phyloP scores from a whole-genome alignment of 2,329 filamentous ascomycete species.

The Dothideomycetes sp. region DNA sequence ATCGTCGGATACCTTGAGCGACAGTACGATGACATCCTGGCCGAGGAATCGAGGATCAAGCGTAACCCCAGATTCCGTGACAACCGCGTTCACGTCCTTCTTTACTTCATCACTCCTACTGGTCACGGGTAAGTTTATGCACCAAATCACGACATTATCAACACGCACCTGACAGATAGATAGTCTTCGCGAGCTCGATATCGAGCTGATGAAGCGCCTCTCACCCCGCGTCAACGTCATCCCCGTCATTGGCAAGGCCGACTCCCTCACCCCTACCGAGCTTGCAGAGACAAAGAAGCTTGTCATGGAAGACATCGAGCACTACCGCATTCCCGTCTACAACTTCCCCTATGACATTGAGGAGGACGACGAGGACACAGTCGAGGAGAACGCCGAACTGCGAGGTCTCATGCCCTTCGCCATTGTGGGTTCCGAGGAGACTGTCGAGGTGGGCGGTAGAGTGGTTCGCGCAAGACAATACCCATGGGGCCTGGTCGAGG shows the following conservation, averaged over 20 bases:
- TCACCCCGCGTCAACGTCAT: conserved; percentile 98
- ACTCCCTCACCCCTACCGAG: conserved; percentile 91
- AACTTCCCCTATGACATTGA: conserved; percentile 99
- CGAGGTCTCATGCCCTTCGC: conserved; percentile 97
- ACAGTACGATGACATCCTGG: conserved; percentile 98
- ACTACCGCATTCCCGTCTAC: conserved; percentile 98
- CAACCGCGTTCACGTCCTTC: conserved; percentile 93
- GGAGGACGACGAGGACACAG: conserved; percentile 97
- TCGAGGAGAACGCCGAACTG: conserved; percentile 97
- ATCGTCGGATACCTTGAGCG: conserved; percentile 97
- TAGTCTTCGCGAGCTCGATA: conserved; percentile 95
- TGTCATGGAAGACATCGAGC: conserved; percentile 99
- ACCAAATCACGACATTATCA: background rate
- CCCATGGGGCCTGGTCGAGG: conserved; percentile 97
- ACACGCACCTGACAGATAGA: conserved; percentile 9
- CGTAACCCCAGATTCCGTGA: conserved; percentile 99
- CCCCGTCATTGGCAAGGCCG: conserved; percentile 95
- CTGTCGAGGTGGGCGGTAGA: conserved; percentile 86
- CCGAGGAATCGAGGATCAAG: conserved; percentile 99
- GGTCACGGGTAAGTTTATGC: conserved; percentile 55
- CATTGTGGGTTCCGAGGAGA: conserved; percentile 94
- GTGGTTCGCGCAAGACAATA: conserved; percentile 93
- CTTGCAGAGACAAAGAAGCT: conserved; percentile 99
- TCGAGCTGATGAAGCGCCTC: conserved; percentile 98
- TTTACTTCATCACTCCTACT: conserved; percentile 99